A percentile compares a stretch with the other conserved stretches of the same genome.
These are phyloP conservation scores for Lactifluus pinguis DNA, from an alignment of 768 basidiomycete species.

Conservation along the genomic window DNA sequence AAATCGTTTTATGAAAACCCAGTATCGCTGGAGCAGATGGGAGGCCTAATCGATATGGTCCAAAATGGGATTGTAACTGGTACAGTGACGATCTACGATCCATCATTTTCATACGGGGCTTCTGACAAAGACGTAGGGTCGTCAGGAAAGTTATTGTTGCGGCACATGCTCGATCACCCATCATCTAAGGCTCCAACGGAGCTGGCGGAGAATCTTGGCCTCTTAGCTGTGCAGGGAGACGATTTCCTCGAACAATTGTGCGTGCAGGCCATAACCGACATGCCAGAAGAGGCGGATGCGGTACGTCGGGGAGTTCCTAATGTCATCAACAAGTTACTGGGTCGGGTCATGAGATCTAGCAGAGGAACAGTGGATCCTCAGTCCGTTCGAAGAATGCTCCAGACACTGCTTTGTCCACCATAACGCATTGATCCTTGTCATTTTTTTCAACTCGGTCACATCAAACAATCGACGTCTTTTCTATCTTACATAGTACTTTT, in stretches of 20 bases:
- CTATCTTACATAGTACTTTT: not conserved
- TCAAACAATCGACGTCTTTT: not conserved
- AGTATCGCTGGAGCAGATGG: slow-evolving; percentile 55
- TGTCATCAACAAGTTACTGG: slow-evolving; percentile 74
- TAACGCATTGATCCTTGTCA: not conserved
- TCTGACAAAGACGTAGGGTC: slow-evolving; percentile 42
- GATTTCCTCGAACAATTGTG: slow-evolving; percentile 47
- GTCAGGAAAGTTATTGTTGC: slow-evolving; percentile 70
- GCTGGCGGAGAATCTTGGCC: slow-evolving; percentile 42
- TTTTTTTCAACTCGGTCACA: not conserved
- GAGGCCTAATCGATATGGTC: slow-evolving; percentile 71
- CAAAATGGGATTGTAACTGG: slow-evolving; percentile 60
- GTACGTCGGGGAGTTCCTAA: slow-evolving; percentile 62
- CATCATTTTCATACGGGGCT: not conserved
- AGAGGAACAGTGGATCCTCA: slow-evolving; percentile 73
- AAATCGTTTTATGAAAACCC: slow-evolving; percentile 51
- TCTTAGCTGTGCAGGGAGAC: slow-evolving; percentile 33
- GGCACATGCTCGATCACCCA: slow-evolving; percentile 48
- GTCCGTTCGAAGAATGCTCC: slow-evolving; percentile 42
- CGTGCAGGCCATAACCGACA: slow-evolving; percentile 47
- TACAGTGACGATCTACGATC: slow-evolving; percentile 23
- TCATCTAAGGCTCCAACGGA: slow-evolving; percentile 30
- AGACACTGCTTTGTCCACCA: slow-evolving; percentile 31
- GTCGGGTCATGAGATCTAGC: slow-evolving; percentile 76
- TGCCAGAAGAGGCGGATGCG: slow-evolving; percentile 60